Percentiles rank a stretch among this genome's conserved stretches.
Evolutionary conservation across 139 green algal genomes (phyloP).

Genomic region (Closterium sp.): DNA sequence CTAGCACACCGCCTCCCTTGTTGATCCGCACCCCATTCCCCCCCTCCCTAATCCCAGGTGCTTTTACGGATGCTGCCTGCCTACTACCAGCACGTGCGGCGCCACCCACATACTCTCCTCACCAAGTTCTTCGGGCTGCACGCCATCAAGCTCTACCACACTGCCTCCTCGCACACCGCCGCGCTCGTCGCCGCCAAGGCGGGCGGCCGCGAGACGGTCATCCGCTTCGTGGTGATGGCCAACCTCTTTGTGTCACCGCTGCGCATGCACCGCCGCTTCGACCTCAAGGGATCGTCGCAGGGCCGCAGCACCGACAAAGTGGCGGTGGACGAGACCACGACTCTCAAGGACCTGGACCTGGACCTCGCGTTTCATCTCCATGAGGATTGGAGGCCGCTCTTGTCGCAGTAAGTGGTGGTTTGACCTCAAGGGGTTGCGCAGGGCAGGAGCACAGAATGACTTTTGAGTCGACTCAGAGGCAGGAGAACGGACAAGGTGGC

Average conservation of each 20-base stretch:
- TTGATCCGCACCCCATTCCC: background rate
- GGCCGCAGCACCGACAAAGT: constrained; percentile 58
- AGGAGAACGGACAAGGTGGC: too few species aligned
- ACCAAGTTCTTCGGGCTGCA: constrained; percentile 87
- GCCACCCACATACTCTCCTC: constrained; percentile 69
- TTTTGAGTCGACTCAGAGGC: too few species aligned
- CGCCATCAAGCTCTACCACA: constrained; percentile 12
- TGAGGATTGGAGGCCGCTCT: constrained; percentile 43
- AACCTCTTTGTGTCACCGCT: constrained; percentile 89
- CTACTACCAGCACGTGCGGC: constrained; percentile 77
- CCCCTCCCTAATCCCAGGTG: constrained; percentile 36
- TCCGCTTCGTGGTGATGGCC: constrained; percentile 92
- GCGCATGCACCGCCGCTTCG: constrained; percentile 83
- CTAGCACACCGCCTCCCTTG: background rate
- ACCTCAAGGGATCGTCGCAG: constrained; percentile 90
- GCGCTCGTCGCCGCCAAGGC: background rate
- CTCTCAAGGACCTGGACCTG: constrained; percentile 88
- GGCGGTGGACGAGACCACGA: constrained; percentile 49
- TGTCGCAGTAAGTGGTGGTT: constrained; percentile 19
- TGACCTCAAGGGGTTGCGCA: too few species aligned
- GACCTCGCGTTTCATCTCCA: constrained; percentile 55
- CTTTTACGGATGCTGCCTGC: constrained; percentile 74
- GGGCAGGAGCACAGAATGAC: too few species aligned
- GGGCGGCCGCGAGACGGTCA: background rate
- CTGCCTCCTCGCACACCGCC: background rate